Conservation (phyloP, 1,284 basidiomycete species). For the Cryptococcus wingfieldii region DNA sequence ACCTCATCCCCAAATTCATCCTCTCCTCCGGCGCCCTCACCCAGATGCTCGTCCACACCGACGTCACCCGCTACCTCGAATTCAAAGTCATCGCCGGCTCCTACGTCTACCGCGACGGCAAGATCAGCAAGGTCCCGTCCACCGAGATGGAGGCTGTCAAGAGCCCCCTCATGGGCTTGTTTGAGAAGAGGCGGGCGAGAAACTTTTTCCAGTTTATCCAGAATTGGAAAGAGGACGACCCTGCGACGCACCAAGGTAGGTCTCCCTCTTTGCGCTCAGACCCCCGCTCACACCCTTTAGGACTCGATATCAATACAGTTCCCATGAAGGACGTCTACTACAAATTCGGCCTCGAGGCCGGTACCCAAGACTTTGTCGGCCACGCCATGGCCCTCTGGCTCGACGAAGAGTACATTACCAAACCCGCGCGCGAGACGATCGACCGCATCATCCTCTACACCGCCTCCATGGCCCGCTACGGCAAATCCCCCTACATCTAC, state of each 20-base stretch:
- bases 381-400: conserved; percentile 99
- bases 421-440: conserved; percentile 84
- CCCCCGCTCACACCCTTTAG: conserved; percentile 50
- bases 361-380: conserved; percentile 98
- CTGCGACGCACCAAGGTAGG: conserved; percentile 88
- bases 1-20: conserved; percentile 94
- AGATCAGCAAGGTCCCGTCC: conserved; percentile 95
- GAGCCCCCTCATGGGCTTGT: conserved; percentile 93
- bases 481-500: conserved; percentile 99
- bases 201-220: conserved; percentile 99
- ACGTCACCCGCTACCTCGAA: conserved; percentile 97
- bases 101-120: conserved; percentile 95
- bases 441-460: conserved; percentile 97
- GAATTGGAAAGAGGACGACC: conserved; percentile 90
- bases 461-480: conserved; percentile 97
- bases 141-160: conserved; percentile 97
- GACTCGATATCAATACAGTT: conserved; percentile 77
- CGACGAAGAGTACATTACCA: conserved; percentile 95
- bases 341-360: conserved; percentile 94
- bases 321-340: conserved; percentile 91
- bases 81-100: conserved; percentile 99
- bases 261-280: background rate
- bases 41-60: conserved; percentile 97
- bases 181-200: conserved; percentile 96
- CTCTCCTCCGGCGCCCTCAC: conserved; percentile 97